Conservation (phyloP, 768 basidiomycete genomes). For the Tulasnella sp. region DNA sequence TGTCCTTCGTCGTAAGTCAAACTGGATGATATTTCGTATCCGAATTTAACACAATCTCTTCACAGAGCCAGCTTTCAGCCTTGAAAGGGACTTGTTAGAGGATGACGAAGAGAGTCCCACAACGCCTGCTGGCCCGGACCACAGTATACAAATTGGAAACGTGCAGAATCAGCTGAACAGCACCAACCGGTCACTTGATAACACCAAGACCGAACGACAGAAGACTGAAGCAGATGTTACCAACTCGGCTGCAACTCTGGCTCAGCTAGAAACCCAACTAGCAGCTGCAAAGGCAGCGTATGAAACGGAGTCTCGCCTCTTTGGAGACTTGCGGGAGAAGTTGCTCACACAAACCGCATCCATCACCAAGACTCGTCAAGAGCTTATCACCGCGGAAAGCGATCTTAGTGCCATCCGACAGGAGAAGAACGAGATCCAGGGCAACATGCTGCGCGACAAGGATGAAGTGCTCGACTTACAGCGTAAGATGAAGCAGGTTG, state of each 20-base stretch:
- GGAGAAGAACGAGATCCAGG: slow-evolving; percentile 89
- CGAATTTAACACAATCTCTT: not conserved
- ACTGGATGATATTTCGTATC: not conserved
- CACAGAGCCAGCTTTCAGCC: not conserved
- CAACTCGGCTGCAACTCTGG: slow-evolving; percentile 64
- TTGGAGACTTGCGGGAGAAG: slow-evolving; percentile 62
- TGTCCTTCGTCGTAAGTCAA: not conserved
- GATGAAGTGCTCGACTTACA: slow-evolving; percentile 87
- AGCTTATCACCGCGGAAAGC: slow-evolving; percentile 84
- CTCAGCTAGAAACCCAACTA: slow-evolving; percentile 74
- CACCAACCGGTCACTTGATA: slow-evolving; percentile 63
- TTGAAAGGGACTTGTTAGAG: slow-evolving; percentile 51
- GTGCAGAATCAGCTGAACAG: slow-evolving; percentile 75
- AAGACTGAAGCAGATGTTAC: slow-evolving; percentile 57
- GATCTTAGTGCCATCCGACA: slow-evolving; percentile 81
- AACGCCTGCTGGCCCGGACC: slow-evolving; percentile 49
- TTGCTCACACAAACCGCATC: slow-evolving; percentile 57
- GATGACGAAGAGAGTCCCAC: slow-evolving; percentile 48
- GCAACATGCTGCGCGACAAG: slow-evolving; percentile 78
- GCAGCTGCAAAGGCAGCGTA: slow-evolving; percentile 75
- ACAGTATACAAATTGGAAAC: slow-evolving; percentile 82
- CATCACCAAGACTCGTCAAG: slow-evolving; percentile 62
- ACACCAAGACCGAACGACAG: slow-evolving; percentile 56
- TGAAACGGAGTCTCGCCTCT: slow-evolving; percentile 70
- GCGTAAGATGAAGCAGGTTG: slow-evolving; percentile 71